Percentiles rank a stretch among this genome's conserved stretches.
Conservation (phyloP, 1,284 basidiomycete genomes). For the Moniliophthora roreri region DNA sequence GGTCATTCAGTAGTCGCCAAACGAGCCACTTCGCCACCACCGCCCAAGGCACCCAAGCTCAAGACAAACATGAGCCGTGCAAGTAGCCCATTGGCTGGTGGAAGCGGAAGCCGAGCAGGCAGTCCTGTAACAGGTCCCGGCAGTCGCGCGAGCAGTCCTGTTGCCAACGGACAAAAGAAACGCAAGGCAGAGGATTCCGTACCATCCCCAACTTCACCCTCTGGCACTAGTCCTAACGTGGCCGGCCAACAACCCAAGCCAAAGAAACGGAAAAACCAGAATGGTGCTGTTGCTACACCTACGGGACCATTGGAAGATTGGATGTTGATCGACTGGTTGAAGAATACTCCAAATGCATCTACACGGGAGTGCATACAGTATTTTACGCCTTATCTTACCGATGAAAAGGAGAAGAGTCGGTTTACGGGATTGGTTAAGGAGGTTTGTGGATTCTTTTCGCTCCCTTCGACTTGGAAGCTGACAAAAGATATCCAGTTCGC, state of each 20-base stretch:
- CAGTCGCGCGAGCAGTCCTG: constrained; percentile 33
- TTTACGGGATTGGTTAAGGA: constrained; percentile 78
- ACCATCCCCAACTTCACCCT: constrained; percentile 30
- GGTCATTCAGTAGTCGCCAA: constrained; percentile 79
- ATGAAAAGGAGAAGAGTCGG: constrained; percentile 63
- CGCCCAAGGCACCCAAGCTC: constrained; percentile 65
- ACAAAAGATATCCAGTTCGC: constrained; percentile 33
- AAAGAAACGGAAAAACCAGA: constrained; percentile 64
- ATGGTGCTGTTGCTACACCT: constrained; percentile 34
- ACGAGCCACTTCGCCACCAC: constrained; percentile 62
- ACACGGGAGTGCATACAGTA: constrained; percentile 77
- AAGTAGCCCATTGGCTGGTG: constrained; percentile 33
- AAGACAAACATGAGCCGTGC: constrained; percentile 42
- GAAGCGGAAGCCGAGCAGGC: constrained; percentile 38
- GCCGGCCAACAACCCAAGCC: constrained; percentile 45
- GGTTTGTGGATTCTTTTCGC: constrained; percentile 31
- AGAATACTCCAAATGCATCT: constrained; percentile 58
- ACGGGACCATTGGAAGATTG: constrained; percentile 57
- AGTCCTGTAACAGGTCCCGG: constrained; percentile 38
- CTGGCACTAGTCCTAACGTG: constrained; percentile 20
- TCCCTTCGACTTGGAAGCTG: not conserved
- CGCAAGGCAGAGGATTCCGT: constrained; percentile 65
- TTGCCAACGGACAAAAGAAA: constrained; percentile 43
- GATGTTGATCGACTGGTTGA: constrained; percentile 74
- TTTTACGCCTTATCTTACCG: constrained; percentile 72